phyloP scores from a whole-genome alignment of 2,329 filamentous ascomycete species.

The Lojkania enalia region DNA sequence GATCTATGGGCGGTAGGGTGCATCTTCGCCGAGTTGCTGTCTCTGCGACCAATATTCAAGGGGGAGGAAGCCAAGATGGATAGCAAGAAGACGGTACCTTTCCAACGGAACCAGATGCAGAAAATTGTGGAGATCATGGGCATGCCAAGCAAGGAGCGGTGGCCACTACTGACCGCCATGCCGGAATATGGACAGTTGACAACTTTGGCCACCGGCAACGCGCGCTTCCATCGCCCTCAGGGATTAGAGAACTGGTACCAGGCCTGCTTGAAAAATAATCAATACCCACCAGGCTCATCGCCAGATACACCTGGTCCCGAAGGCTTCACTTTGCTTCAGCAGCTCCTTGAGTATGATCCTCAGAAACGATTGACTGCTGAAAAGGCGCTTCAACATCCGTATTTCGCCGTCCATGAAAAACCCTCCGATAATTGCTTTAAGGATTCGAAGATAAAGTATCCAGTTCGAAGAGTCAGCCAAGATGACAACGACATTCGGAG shows the following conservation, averaged over 20 bases:
- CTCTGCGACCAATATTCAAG: conserved; percentile 92
- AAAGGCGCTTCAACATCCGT: conserved; percentile 85
- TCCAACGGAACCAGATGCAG: conserved; percentile 98
- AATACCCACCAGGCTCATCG: conserved; percentile 46
- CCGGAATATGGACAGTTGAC: conserved; percentile 79
- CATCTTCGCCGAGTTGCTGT: conserved; percentile 93
- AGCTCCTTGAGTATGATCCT: conserved; percentile 90
- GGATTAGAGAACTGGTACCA: conserved; percentile 70
- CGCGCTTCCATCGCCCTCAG: conserved; percentile 56
- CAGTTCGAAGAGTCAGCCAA: conserved; percentile 83
- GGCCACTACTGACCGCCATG: conserved; percentile 83
- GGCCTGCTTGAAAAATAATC: conserved; percentile 52
- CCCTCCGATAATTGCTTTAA: conserved; percentile 88
- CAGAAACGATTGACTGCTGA: conserved; percentile 84
- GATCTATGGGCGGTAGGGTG: conserved; percentile 98
- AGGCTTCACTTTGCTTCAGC: conserved; percentile 79
- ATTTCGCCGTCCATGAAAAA: conserved; percentile 68
- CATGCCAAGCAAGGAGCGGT: conserved; percentile 82
- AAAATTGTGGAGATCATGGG: conserved; percentile 98
- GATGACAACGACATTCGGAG: conserved; percentile 97
- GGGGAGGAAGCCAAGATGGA: conserved; percentile 99
- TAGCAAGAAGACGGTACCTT: conserved; percentile 94
- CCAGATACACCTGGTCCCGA: conserved; percentile 57
- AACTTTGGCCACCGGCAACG: conserved; percentile 51
- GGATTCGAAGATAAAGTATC: conserved; percentile 85